Conservation (phyloP, 768 basidiomycete genomes). For the Tricholoma sp. region DNA sequence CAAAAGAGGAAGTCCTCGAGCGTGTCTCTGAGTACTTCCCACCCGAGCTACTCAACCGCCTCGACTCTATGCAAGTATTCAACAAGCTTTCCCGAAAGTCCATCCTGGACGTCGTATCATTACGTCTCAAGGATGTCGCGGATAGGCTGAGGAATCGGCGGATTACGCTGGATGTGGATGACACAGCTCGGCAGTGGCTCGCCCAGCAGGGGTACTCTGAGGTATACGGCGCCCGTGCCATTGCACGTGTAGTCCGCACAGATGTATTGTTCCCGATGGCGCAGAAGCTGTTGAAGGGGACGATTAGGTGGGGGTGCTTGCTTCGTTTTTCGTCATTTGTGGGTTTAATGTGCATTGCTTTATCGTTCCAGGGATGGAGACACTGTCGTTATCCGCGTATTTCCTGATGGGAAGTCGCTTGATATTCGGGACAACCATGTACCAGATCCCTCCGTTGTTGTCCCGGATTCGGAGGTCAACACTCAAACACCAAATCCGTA, state of each 20-base stretch:
- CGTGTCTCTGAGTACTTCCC: slow-evolving; percentile 79
- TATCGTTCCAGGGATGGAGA: slow-evolving; percentile 55
- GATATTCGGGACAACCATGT: slow-evolving; percentile 61
- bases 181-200: slow-evolving; percentile 60
- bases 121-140: slow-evolving; percentile 73
- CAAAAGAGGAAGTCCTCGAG: slow-evolving; percentile 64
- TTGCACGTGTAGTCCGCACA: slow-evolving; percentile 79
- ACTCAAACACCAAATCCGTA: background rate
- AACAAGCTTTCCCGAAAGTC: slow-evolving; percentile 77
- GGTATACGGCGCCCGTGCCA: slow-evolving; percentile 81
- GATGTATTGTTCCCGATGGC: slow-evolving; percentile 82
- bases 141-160: slow-evolving; percentile 56
- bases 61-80: slow-evolving; percentile 85
- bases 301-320: slow-evolving; percentile 54
- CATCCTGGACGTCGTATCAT: slow-evolving; percentile 71
- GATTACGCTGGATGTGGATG: slow-evolving; percentile 68
- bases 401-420: slow-evolving; percentile 35
- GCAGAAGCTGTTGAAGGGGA: slow-evolving; percentile 72
- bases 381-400: slow-evolving; percentile 49
- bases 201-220: slow-evolving; percentile 77
- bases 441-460: slow-evolving; percentile 35
- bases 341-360: background rate
- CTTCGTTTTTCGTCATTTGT: background rate
- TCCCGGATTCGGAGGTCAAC: slow-evolving; percentile 4
- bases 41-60: slow-evolving; percentile 84